Evolutionary conservation across 129 eudicot species (phyloP).

Genomic region (sunflower (Helianthus annuus)): HanXRQr2.0-SUNRISE NC_035444.2:152640497-152640996

Average conservation of each 20-base stretch:
- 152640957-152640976: not conserved
- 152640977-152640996: constrained; percentile 3
- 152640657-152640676: not conserved
- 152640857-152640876: not conserved
- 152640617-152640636: too few relatives aligned
- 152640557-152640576: too few relatives aligned
- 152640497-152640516: not conserved
- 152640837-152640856: constrained; percentile 3
- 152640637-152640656: not conserved
- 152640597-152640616: too few relatives aligned
- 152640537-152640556: too few relatives aligned
- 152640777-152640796: not conserved
- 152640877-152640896: not conserved
- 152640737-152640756: not conserved
- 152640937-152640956: not conserved
- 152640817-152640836: not conserved
- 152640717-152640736: constrained; percentile 11
- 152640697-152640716: constrained; percentile 6
- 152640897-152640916: not conserved
- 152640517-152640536: not conserved
- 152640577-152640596: too few relatives aligned
- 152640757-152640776: not conserved
- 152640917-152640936: not conserved
- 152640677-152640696: not conserved
- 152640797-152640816: constrained; percentile 4